Percentiles rank a stretch among this genome's conserved stretches.
Evolutionary conservation across 2,329 filamentous ascomycete species (phyloP).

Genomic region (Orbilia javanica): DNA sequence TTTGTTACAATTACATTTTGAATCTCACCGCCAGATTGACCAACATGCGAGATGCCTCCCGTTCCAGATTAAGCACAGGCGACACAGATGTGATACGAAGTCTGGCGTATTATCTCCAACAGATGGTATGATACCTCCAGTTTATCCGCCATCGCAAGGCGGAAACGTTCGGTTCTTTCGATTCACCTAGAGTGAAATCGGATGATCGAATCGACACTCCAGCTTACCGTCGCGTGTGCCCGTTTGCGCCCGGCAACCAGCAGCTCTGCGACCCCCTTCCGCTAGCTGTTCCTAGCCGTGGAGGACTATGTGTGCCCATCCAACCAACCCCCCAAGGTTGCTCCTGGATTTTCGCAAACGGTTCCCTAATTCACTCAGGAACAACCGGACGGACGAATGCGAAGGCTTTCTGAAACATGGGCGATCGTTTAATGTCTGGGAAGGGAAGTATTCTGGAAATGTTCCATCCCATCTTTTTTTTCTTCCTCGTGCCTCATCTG

Average conservation of each 20-base stretch:
- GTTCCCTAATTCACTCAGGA: slow-evolving; percentile 59
- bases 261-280: slow-evolving; percentile 30
- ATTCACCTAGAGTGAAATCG: slow-evolving; percentile 4
- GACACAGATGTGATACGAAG: slow-evolving; percentile 42
- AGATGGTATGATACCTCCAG: slow-evolving; percentile 4
- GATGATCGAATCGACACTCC: slow-evolving; percentile 27
- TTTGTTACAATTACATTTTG: slow-evolving; percentile 4
- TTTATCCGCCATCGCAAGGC: slow-evolving; percentile 23
- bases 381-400: slow-evolving; percentile 57
- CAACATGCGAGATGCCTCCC: slow-evolving; percentile 45
- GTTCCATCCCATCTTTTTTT: slow-evolving; percentile 58
- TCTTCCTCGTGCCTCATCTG: slow-evolving; percentile 17
- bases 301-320: slow-evolving; percentile 28
- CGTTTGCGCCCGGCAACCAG: slow-evolving; percentile 46
- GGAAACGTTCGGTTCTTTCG: slow-evolving; percentile 14
- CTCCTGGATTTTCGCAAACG: slow-evolving; percentile 53
- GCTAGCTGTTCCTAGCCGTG: slow-evolving; percentile 48
- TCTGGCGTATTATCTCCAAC: slow-evolving; percentile 2
- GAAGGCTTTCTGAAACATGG: slow-evolving; percentile 54
- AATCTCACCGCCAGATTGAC: slow-evolving; percentile 26
- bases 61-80: slow-evolving; percentile 55
- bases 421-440: slow-evolving; percentile 33
- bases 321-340: slow-evolving; percentile 3
- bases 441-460: slow-evolving; percentile 58
- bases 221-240: slow-evolving; percentile 20